Conservation (phyloP, 2,329 filamentous ascomycete genomes). For the Pseudogymnoascus sp. region DNA sequence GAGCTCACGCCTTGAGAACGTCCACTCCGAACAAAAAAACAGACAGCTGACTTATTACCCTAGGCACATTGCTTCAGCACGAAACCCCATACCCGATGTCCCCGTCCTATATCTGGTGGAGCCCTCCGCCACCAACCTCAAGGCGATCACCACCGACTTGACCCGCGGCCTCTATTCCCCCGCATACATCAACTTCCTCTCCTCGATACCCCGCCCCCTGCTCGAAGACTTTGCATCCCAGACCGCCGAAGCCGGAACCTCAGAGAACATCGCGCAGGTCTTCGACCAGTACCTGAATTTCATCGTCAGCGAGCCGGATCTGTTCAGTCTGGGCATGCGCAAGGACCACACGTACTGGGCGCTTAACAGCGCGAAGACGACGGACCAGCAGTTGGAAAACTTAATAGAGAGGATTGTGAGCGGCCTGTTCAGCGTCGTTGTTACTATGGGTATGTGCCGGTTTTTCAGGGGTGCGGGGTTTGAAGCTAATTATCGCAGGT, state of each 20-base stretch:
- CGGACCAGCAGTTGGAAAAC: constrained; percentile 79
- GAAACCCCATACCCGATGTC: constrained; percentile 91
- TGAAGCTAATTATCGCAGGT: constrained; percentile 40
- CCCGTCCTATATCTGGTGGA: constrained; percentile 96
- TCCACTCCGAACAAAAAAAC: not conserved
- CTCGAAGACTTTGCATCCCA: constrained; percentile 92
- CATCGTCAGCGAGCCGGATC: constrained; percentile 86
- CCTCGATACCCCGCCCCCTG: constrained; percentile 79
- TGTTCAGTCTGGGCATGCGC: constrained; percentile 89
- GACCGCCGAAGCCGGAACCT: constrained; percentile 73
- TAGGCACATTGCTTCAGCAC: constrained; percentile 70
- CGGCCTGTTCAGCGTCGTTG: constrained; percentile 93
- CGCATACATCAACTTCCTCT: constrained; percentile 94
- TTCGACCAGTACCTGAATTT: constrained; percentile 98
- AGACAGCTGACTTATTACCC: constrained; percentile 17
- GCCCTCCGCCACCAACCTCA: constrained; percentile 70
- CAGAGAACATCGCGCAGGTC: constrained; percentile 84
- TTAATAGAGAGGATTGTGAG: constrained; percentile 88
- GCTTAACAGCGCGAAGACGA: constrained; percentile 87
- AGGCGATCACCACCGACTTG: constrained; percentile 76
- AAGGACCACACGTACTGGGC: constrained; percentile 89
- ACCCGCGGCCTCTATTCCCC: constrained; percentile 83
- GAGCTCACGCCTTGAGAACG: not conserved
- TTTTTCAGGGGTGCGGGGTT: not conserved
- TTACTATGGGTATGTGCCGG: constrained; percentile 73